Evolutionary conservation across 139 green algal genomes (phyloP).

Genomic region (Tetraselmis striata): DNA sequence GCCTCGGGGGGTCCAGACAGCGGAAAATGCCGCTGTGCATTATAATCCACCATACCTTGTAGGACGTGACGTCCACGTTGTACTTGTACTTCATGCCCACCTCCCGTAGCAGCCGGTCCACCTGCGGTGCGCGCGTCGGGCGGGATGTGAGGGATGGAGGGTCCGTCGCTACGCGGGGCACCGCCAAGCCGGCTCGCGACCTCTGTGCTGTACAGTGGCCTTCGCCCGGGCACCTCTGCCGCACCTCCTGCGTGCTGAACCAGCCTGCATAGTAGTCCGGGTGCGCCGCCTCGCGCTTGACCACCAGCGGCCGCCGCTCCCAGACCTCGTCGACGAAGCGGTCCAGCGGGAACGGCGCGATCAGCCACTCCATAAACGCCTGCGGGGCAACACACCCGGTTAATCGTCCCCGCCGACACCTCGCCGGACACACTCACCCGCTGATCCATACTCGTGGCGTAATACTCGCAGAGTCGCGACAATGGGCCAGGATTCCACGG

Average conservation of each 20-base stretch:
- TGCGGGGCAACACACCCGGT: neutral
- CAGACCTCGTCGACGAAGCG: constrained; percentile 25
- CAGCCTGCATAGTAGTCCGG: constrained; percentile 27
- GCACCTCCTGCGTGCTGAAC: constrained; percentile 21
- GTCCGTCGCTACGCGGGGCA: constrained; percentile 1
- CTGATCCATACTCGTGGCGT: too few species aligned
- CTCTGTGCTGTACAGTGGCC: neutral
- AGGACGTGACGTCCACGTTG: constrained; percentile 61
- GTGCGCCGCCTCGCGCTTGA: constrained; percentile 26
- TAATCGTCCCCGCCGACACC: too few species aligned
- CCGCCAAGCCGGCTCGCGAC: constrained; percentile 9
- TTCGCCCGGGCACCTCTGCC: constrained; percentile 13
- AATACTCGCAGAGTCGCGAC: too few species aligned
- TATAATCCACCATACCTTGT: too few species aligned
- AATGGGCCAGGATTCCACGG: too few species aligned
- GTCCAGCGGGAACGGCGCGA: constrained; percentile 24
- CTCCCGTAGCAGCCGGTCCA: constrained; percentile 27
- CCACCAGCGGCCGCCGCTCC: constrained; percentile 42
- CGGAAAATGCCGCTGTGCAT: too few species aligned
- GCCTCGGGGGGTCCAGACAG: too few species aligned
- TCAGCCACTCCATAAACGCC: constrained; percentile 37
- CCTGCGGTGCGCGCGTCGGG: constrained; percentile 11
- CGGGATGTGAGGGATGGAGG: too few species aligned
- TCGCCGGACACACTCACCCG: too few species aligned
- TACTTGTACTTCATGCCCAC: constrained; percentile 38